Evolutionary conservation across 2,329 filamentous ascomycete species (phyloP).

Genomic region (Fusarium subtropicale): DNA sequence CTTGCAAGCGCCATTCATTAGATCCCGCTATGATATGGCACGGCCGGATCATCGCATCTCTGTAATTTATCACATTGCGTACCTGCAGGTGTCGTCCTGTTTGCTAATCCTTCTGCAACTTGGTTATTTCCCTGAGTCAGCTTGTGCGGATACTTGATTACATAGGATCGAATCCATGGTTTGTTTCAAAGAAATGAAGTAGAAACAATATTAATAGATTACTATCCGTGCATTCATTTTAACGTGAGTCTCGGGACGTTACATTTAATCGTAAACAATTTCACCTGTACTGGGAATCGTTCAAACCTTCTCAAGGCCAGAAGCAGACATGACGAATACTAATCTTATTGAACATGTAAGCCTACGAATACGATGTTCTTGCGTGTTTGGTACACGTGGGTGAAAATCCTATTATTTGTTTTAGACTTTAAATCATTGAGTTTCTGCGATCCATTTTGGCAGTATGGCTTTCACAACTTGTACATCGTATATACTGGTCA

Average conservation of each 20-base stretch:
- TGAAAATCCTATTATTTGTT: background rate
- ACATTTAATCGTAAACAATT: background rate
- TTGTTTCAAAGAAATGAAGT: too few species aligned
- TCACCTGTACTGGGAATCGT: background rate
- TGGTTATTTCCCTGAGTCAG: constrained; percentile 8
- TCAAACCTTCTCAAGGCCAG: background rate
- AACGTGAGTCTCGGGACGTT: background rate
- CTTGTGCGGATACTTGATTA: background rate
- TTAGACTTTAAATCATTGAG: background rate
- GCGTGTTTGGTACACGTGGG: background rate
- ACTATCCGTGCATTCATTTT: background rate
- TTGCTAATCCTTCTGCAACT: constrained; percentile 1
- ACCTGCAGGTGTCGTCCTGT: constrained; percentile 19
- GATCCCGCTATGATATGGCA: constrained; percentile 17
- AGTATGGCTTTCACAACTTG: background rate
- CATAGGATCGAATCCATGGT: too few species aligned
- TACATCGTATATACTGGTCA: background rate
- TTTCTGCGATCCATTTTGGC: background rate
- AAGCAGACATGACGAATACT: background rate
- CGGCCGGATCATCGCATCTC: constrained; percentile 17
- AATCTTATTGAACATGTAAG: background rate
- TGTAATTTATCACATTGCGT: constrained; percentile 8
- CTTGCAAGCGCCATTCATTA: constrained; percentile 9
- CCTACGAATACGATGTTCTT: background rate
- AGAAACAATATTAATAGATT: background rate